A percentile compares a stretch with the other conserved stretches of the same genome.
These are phyloP conservation scores for Nemania diffusa DNA, from an alignment of 2,329 filamentous ascomycete genomes.

Conservation along the genomic window DNA sequence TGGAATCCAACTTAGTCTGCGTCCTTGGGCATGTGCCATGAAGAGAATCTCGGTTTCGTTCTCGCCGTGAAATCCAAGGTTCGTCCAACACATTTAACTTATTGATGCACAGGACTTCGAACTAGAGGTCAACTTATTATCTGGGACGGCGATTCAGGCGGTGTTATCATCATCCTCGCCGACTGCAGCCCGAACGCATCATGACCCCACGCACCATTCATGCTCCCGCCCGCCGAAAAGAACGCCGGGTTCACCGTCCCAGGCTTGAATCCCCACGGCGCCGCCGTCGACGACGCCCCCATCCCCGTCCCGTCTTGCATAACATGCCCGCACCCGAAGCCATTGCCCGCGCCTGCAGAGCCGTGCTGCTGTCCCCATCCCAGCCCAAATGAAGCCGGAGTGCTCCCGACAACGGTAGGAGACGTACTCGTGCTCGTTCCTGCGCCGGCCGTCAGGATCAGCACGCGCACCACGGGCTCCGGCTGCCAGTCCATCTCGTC, in stretches of 20 bases:
- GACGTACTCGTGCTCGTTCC: too few relatives aligned
- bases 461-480: constrained; percentile 46
- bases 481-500: constrained; percentile 52
- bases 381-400: background rate
- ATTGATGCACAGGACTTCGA: background rate
- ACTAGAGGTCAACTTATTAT: background rate
- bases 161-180: constrained; percentile 14
- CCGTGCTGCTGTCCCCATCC: constrained; percentile 15
- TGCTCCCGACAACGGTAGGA: too few relatives aligned
- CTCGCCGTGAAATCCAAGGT: background rate
- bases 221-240: background rate
- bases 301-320: background rate
- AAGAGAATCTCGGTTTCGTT: background rate
- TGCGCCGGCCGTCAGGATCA: constrained; percentile 34
- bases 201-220: background rate
- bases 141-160: constrained; percentile 21
- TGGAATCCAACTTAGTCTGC: background rate
- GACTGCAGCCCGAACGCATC: background rate
- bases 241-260: background rate
- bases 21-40: background rate
- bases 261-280: constrained; percentile 8
- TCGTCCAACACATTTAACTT: background rate
- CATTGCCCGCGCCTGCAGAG: background rate
- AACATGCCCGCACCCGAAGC: background rate
- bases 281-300: background rate